Base-by-base conservation (phyloP, 2,329 filamentous ascomycete genomes). In the Pseudocercospora macadamiae region DNA sequence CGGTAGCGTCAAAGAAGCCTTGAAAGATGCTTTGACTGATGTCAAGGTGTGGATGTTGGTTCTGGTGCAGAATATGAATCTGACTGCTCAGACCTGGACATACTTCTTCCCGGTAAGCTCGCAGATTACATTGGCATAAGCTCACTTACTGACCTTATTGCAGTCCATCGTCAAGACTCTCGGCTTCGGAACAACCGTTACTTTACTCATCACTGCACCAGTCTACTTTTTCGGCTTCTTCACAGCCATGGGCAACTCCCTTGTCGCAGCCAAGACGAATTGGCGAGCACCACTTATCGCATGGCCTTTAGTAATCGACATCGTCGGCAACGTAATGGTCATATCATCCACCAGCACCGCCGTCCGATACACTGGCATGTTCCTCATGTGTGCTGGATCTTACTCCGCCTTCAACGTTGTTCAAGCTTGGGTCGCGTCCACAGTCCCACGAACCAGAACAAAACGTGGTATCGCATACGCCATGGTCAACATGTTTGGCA, bases 341-440 rank as follows among this genome's bases (percentile, higher is more conserved):
- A 49, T 55, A 26, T 32, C 8, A 6, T 49, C 54, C 4, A 21
- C 26, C 4, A 36, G 39, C 4, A 55, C 32, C 9, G 30, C 54
- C 9, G 28, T 39, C n/a, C 28, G 44, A 9, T 49, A 55, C 14
- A 49, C 16, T 6, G 44, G 44, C 10, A 49, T 37, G 54, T 42
- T 55, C 54, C 44, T 55, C 36, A 51, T 51, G 54, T 51, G 44
- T 21, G 23, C 45, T 16, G 54, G 44, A n/a, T 55, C 54, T 4
- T 30, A 51, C 30, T 37, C 10, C 7, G 30, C 54, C 1, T 55
- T 49, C 21, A 49, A 32, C 28, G 44, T 55, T n/a, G 44, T 55
- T 14, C 44, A 55, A 26, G 44, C 54, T 18, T 39, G 54, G 54
- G 54, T 55, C 3, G 54, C 44, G 3, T 36, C 26, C 8, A 55